Base-by-base conservation (phyloP, 495 filamentous ascomycete species). In the Xylaria curta region DNA sequence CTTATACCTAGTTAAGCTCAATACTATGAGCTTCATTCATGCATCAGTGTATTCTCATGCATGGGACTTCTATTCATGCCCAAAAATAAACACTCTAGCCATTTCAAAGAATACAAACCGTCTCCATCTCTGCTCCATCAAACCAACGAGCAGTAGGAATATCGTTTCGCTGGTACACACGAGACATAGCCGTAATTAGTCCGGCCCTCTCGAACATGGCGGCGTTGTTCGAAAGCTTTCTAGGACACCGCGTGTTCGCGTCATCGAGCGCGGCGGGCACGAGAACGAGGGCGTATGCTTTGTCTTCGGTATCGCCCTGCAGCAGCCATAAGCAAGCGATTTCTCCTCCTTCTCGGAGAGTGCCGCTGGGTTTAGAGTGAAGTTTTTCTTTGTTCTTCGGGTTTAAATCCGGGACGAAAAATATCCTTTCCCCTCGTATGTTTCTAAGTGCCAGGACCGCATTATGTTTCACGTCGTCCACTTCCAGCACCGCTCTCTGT, bases 151-250 rank as follows among this genome's bases (percentile, higher is more conserved):
- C 1, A 62, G 59, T 9, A 44, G 59, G 9, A n/a, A 62, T 38
- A 2, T 62, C 59, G 21, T 42, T 62, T 2, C 8, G 42, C 38
- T 62, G 59, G 59, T 62, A 62, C 13, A 62, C 59, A 44, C 38
- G 59, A 62, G 59, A 62, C 59, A 62, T 62, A 17, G 59, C 59
- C 4, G 38, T 62, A 26, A 62, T 44, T 6, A 62, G 19, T 19
- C 59, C 59, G 6, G 10, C 21, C 9, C 59, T 8, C 17, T 62
- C 59, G 38, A 42, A 62, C 21, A 13, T 42, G 19, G 33, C n/a
- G 13, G 19, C 36, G 6, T 61, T 36, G 31, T 36, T 60, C 56
- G 56, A 36, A 38, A 8, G 12, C 3, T n/a, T 17, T 60, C 17
- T 7, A 19, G 31, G 28, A n/a, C 31, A 36, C 19, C 17, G 8